phyloP scores from a whole-genome alignment of 352 stramenopile genomes.

The Phytophthora colocasiae region DNA sequence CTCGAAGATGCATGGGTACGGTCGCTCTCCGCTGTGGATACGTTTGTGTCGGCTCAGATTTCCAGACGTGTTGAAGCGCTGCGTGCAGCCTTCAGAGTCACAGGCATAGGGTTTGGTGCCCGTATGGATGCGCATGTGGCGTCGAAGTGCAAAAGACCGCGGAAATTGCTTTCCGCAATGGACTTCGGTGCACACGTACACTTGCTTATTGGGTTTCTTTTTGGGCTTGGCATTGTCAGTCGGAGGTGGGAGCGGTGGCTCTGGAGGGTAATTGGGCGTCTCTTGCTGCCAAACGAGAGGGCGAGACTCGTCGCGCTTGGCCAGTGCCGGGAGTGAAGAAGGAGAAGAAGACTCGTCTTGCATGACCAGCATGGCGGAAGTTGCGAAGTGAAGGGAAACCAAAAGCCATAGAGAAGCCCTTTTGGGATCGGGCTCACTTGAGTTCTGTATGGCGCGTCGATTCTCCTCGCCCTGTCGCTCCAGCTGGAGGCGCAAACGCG shows the following conservation, averaged over 20 bases:
- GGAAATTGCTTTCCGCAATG: slow-evolving; percentile 89
- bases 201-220: slow-evolving; percentile 58
- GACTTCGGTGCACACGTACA: slow-evolving; percentile 78
- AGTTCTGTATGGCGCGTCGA: slow-evolving; percentile 8
- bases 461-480: slow-evolving; percentile 28
- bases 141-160: slow-evolving; percentile 80
- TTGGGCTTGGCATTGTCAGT: slow-evolving; percentile 17
- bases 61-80: slow-evolving; percentile 89
- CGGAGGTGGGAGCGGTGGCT: not conserved
- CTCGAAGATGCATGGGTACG: slow-evolving; percentile 81
- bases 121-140: slow-evolving; percentile 88
- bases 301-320: slow-evolving; percentile 27
- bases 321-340: slow-evolving; percentile 20
- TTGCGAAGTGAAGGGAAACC: slow-evolving; percentile 53
- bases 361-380: slow-evolving; percentile 45
- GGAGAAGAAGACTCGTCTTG: slow-evolving; percentile 12
- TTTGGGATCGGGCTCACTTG: slow-evolving; percentile 10
- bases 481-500: slow-evolving; percentile 1
- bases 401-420: slow-evolving; percentile 5
- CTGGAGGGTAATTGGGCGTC: slow-evolving; percentile 1
- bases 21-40: slow-evolving; percentile 86
- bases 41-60: slow-evolving; percentile 90
- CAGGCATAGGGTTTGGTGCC: slow-evolving; percentile 85
- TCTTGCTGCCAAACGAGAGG: slow-evolving; percentile 23
- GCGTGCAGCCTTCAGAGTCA: slow-evolving; percentile 74